Evolutionary conservation across 2,329 filamentous ascomycete genomes (phyloP).

Genomic region (Aspergillus spinulosporus): DNA sequence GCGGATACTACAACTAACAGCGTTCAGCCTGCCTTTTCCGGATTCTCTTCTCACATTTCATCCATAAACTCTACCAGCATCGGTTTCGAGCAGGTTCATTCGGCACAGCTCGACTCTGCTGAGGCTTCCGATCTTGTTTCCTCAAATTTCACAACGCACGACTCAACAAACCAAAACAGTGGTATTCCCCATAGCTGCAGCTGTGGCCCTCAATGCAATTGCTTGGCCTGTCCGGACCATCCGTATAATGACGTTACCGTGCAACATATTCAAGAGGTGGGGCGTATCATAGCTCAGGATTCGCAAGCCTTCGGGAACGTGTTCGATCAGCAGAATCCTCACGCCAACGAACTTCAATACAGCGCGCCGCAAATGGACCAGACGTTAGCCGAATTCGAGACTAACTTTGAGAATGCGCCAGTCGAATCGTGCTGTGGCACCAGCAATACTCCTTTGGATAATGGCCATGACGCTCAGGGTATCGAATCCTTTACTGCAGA

Average conservation of each 20-base stretch:
- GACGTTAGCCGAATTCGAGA: slow-evolving; percentile 21
- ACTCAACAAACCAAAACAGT: slow-evolving; percentile 11
- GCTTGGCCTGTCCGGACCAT: slow-evolving; percentile 48
- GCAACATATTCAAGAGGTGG: slow-evolving; percentile 49
- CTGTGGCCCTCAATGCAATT: slow-evolving; percentile 49
- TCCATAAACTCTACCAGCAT: slow-evolving; percentile 19
- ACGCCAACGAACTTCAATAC: slow-evolving; percentile 22
- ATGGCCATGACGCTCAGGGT: slow-evolving; percentile 30
- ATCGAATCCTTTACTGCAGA: slow-evolving; percentile 25
- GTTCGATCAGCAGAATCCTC: slow-evolving; percentile 24
- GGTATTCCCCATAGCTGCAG: slow-evolving; percentile 39
- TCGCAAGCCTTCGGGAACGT: slow-evolving; percentile 25
- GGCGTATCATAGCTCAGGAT: slow-evolving; percentile 41
- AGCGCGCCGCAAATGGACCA: slow-evolving; percentile 22
- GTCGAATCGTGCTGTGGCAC: neutral
- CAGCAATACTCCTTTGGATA: slow-evolving; percentile 21
- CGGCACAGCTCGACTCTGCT: slow-evolving; percentile 16
- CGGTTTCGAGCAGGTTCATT: slow-evolving; percentile 20
- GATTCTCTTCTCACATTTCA: neutral
- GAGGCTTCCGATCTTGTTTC: neutral
- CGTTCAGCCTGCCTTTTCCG: neutral
- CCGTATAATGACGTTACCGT: slow-evolving; percentile 49
- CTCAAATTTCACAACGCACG: neutral
- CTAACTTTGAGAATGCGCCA: slow-evolving; percentile 18
- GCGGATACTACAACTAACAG: neutral